Evolutionary conservation across 495 filamentous ascomycete genomes (phyloP).

Genomic region (Emericellopsis terricola): DNA sequence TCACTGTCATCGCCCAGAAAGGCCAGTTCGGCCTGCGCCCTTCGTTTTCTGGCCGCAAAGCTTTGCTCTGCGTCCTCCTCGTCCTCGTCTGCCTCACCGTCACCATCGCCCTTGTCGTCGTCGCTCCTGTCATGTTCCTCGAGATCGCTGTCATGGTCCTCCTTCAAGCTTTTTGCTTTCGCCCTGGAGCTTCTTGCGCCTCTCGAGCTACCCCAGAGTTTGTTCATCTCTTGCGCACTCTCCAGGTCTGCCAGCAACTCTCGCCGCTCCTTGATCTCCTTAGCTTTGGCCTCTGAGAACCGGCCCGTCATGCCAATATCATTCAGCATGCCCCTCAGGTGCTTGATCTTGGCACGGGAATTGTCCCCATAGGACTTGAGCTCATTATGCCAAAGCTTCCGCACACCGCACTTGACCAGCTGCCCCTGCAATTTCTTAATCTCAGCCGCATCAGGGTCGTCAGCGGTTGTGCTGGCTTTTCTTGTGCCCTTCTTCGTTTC

Average conservation of each 20-base stretch:
- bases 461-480: slow-evolving; percentile 23
- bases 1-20: slow-evolving; percentile 28
- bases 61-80: slow-evolving; percentile 10
- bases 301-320: slow-evolving; percentile 77
- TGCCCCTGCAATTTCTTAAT: slow-evolving; percentile 85
- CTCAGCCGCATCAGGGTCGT: slow-evolving; percentile 46
- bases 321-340: slow-evolving; percentile 58
- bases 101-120: slow-evolving; percentile 13
- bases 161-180: slow-evolving; percentile 5
- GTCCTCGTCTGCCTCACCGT: slow-evolving; percentile 28
- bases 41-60: slow-evolving; percentile 11
- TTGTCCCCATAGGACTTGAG: slow-evolving; percentile 53
- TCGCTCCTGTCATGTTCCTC: slow-evolving; percentile 27
- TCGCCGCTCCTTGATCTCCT: slow-evolving; percentile 64
- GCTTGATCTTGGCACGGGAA: slow-evolving; percentile 60
- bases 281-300: slow-evolving; percentile 68
- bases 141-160: too few species aligned
- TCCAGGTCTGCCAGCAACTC: slow-evolving; percentile 73
- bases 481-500: not conserved
- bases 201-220: slow-evolving; percentile 48
- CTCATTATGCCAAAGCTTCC: slow-evolving; percentile 80
- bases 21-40: slow-evolving; percentile 19
- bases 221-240: slow-evolving; percentile 58
- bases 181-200: slow-evolving; percentile 17
- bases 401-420: slow-evolving; percentile 80